Percentiles rank a stretch among this genome's conserved stretches.
These are phyloP conservation scores for Penicillium paneum DNA, from an alignment of 2,329 filamentous ascomycete species.

Conservation along the genomic window DNA sequence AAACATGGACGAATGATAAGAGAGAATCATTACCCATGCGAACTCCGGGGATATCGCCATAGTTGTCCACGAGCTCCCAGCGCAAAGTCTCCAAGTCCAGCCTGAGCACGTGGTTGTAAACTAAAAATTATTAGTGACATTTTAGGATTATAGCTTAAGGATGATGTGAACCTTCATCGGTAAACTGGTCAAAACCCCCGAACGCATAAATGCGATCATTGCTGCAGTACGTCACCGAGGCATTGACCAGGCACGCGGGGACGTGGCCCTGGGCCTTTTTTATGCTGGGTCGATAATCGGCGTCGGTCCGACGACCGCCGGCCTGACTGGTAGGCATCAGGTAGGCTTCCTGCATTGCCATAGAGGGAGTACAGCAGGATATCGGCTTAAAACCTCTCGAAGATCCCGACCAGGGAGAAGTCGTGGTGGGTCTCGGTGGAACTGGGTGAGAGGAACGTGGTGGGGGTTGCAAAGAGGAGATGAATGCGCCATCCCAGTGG, in stretches of 20 bases:
- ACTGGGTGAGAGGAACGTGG: slow-evolving; percentile 23
- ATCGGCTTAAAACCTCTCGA: slow-evolving; percentile 27
- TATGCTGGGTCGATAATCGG: slow-evolving; percentile 81
- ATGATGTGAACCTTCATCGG: slow-evolving; percentile 67
- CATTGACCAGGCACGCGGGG: slow-evolving; percentile 93
- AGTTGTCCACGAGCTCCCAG: slow-evolving; percentile 97
- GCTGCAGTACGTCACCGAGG: slow-evolving; percentile 96
- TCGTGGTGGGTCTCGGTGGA: slow-evolving; percentile 35
- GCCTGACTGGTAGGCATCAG: slow-evolving; percentile 84
- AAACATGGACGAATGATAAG: slow-evolving; percentile 1
- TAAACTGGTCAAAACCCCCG: slow-evolving; percentile 97
- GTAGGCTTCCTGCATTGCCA: slow-evolving; percentile 68
- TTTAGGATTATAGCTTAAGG: not conserved
- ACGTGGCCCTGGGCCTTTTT: slow-evolving; percentile 74
- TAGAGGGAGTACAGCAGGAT: slow-evolving; percentile 26
- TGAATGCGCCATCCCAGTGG: slow-evolving; percentile 31
- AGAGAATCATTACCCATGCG: slow-evolving; percentile 72
- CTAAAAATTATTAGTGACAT: slow-evolving; percentile 36
- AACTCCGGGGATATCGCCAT: slow-evolving; percentile 94
- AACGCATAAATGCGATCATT: slow-evolving; percentile 98
- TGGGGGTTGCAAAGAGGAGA: slow-evolving; percentile 22
- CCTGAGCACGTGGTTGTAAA: slow-evolving; percentile 94
- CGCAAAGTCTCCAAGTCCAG: slow-evolving; percentile 83
- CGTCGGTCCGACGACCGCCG: slow-evolving; percentile 58
- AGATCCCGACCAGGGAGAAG: slow-evolving; percentile 25